Base-by-base conservation (phyloP, 345 rosid species). In the Corchorus olitorius region DNA sequence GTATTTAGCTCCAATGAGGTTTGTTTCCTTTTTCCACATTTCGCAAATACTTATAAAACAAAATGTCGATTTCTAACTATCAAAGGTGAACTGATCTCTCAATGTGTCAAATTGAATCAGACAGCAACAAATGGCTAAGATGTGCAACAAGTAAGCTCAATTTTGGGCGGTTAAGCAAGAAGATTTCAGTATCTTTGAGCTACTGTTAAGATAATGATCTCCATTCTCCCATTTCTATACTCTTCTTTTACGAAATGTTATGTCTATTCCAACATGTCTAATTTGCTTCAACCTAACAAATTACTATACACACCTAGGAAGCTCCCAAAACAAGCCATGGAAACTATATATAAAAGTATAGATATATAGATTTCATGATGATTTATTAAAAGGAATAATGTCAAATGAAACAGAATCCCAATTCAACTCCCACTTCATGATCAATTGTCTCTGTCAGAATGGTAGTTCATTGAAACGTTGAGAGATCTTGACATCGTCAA, bases 91-190 rank as follows among this genome's bases (percentile, higher is more conserved):
- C 43, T 53, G 65, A 62, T 62, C 13, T 65, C 54, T 27, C 4
- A 53, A 48, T 8, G n/a, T n/a, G 66, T 53, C 73, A 62, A 46
- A 53, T 16, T 55, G 72, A 77, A 14, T 35, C 64, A 49, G 79
- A 65, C 65, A 41, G 73, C 72, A 9, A 27, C 27, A 27, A 27
- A 27, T 27, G 27, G 27, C 27, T 27, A 27, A 0, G 27, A 27
- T 27, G 1, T 0, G 27, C 27, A 27, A 37, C 76, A 50, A 76
- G 55, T 39, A 53, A 48, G 35, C 12, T 43, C 78, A 82, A 63
- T 76, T 79, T 68, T 68, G 78, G 79, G 60, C 53, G 80, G 41
- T 56, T 72, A 76, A 82, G 78, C 64, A 75, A 27, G 27, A 54
- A 70, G 72, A 61, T 68, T 12, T 67, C 43, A 39, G 27, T 27